These are phyloP conservation scores for Verticillium klebahnii DNA, from an alignment of 2,329 filamentous ascomycete species.

Conservation along the genomic window DNA sequence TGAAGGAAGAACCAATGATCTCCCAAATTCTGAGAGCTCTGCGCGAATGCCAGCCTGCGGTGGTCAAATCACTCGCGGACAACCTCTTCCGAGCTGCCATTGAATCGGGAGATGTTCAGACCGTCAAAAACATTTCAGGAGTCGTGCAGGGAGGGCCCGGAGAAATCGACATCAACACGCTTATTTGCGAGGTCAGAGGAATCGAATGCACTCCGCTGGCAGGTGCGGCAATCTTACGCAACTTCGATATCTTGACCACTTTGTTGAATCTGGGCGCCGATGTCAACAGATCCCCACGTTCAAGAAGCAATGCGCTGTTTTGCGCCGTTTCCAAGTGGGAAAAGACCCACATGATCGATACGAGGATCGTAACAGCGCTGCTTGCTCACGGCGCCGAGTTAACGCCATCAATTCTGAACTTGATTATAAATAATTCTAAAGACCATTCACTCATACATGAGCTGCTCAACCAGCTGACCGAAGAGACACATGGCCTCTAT, in stretches of 20 bases:
- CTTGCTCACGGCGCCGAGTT: not conserved
- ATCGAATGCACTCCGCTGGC: not conserved
- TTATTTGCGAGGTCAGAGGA: not conserved
- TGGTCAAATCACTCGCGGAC: not conserved
- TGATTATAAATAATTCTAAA: not conserved
- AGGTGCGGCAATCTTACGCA: not conserved
- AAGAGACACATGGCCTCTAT: not conserved
- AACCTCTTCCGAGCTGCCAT: not conserved
- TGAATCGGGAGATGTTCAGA: not conserved
- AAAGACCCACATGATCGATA: not conserved
- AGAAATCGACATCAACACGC: not conserved
- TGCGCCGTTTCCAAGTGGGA: not conserved
- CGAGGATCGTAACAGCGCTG: not conserved
- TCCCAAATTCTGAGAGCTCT: not conserved
- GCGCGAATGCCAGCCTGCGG: not conserved
- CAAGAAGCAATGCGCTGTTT: not conserved
- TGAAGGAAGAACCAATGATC: not conserved
- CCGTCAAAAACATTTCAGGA: not conserved
- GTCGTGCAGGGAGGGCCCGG: not conserved
- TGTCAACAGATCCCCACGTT: not conserved
- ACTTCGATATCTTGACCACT: not conserved
- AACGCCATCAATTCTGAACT: rapidly evolving
- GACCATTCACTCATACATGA: not conserved
- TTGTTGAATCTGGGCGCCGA: not conserved
- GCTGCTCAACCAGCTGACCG: not conserved